Base-by-base conservation (phyloP, 1,139 yeast genomes). In the Eremothecium gossypii region DNA sequence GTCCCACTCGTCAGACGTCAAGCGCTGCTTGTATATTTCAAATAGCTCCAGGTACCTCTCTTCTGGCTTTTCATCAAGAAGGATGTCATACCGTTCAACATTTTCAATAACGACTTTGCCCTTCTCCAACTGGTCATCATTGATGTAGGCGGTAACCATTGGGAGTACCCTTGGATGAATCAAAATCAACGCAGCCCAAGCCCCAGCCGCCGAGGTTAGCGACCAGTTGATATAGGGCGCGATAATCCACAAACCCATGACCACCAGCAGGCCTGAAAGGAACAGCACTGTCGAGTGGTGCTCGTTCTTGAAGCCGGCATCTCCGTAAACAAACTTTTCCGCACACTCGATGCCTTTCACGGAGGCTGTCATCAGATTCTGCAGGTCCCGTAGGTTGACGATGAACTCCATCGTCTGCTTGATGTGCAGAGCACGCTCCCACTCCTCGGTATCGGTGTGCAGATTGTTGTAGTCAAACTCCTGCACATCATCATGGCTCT, bases 281-380 rank as follows among this genome's bases (percentile, higher is more conserved):
- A 73, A 73, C 17, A 76, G 45, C 1, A 70, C 61, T 0, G 94
- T 82, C 0, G 94, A 77, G 23, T 70, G 62, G 41, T 74, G 68
- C 54, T 85, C 95, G 59, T 85, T 82, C 44, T 71, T 71, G 56
- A 86, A 86, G 3, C 83, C 82, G 9, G 85, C 85, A 4, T 81
- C 72, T 11, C 81, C 82, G 50, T 67, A 71, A 53, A 79, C 68
- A 45, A 79, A 73, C 13, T 63, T 63, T 44, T 84, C 89, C 2
- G 74, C 63, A 12, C 66, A 61, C 23, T 80, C 80, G 40, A 77
- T 64, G 0, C 70, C 60, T 26, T 67, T 63, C 27, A 84, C 69
- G 3, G 82, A 48, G 41, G 76, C 76, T 0, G 81, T 67, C 17
- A 87, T 74, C 34, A 77, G 63, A 44, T 79, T 77, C 48, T 69